phyloP scores from a whole-genome alignment of 2,329 filamentous ascomycete species.

The Penicillium sp. region DNA sequence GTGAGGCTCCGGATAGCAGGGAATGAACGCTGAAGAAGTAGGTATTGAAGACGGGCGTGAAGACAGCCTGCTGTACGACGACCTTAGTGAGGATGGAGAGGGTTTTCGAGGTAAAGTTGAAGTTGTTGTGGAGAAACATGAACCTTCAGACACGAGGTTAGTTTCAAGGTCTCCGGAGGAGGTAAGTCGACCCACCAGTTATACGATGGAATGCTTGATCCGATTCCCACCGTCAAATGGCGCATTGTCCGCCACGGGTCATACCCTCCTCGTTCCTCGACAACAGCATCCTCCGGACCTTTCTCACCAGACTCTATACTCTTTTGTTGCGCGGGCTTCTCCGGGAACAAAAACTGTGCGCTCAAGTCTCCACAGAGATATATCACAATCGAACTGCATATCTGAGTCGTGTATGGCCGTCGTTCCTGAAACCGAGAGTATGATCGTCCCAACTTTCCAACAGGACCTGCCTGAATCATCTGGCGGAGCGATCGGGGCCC shows the following conservation, averaged over 20 bases:
- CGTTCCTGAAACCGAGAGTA: constrained; percentile 75
- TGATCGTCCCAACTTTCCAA: constrained; percentile 41
- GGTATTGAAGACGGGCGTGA: constrained; percentile 81
- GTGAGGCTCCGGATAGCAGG: constrained; percentile 70
- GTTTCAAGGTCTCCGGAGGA: not conserved
- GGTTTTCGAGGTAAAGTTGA: constrained; percentile 79
- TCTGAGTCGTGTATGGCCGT: constrained; percentile 78
- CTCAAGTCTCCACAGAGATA: constrained; percentile 79
- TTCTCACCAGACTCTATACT: constrained; percentile 38
- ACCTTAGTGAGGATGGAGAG: constrained; percentile 79
- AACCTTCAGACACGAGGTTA: constrained; percentile 59
- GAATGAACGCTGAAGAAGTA: constrained; percentile 85
- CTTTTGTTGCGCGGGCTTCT: constrained; percentile 24
- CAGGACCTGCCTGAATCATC: constrained; percentile 34
- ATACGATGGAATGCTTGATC: constrained; percentile 77
- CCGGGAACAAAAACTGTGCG: constrained; percentile 69
- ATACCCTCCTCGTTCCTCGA: constrained; percentile 55
- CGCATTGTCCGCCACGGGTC: constrained; percentile 71
- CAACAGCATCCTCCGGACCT: constrained; percentile 22
- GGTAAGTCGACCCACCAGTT: constrained; percentile 66
- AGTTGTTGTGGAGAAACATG: constrained; percentile 76
- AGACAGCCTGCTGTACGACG: constrained; percentile 75
- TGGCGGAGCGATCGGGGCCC: constrained; percentile 35
- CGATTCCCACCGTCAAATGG: constrained; percentile 74
- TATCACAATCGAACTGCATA: constrained; percentile 75